Percentiles rank a stretch among this genome's conserved stretches.
Evolutionary conservation across 805 yeast genomes (phyloP).

Genomic region (Tetrapisispora phaffii): DNA sequence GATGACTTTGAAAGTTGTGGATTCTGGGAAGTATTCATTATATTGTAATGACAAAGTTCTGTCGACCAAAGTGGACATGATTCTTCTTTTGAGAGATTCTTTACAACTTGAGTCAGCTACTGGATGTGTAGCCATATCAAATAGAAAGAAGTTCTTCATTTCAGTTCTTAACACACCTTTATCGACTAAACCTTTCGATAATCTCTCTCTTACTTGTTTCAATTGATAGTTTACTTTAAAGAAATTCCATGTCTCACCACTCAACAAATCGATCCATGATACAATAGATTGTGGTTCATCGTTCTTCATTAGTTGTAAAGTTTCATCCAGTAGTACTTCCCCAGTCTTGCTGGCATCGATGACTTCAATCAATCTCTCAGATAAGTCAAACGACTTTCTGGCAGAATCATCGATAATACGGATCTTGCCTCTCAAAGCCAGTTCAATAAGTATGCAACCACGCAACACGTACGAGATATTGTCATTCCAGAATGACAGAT

Average conservation of each 20-base stretch:
- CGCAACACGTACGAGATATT: conserved; percentile 91
- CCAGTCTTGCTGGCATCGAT: conserved; percentile 83
- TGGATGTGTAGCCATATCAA: conserved; percentile 99
- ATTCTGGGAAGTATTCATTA: conserved; percentile 58
- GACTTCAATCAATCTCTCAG: conserved; percentile 82
- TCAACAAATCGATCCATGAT: conserved; percentile 86
- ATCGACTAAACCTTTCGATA: conserved; percentile 94
- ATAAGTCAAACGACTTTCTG: conserved; percentile 75
- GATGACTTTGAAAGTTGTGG: conserved; percentile 56
- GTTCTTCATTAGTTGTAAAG: conserved; percentile 77
- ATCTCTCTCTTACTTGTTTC: conserved; percentile 92
- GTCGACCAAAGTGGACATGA: conserved; percentile 57
- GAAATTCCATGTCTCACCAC: conserved; percentile 96
- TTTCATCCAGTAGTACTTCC: conserved; percentile 89
- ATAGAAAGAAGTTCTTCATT: conserved; percentile 83
- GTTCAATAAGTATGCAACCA: conserved; percentile 85
- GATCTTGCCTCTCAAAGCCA: conserved; percentile 85
- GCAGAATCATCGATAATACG: conserved; percentile 87
- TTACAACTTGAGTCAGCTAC: conserved; percentile 78
- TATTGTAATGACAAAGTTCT: conserved; percentile 55
- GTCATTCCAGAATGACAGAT: conserved; percentile 95
- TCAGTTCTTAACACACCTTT: conserved; percentile 95
- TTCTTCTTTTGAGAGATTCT: conserved; percentile 66
- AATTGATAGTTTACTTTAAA: conserved; percentile 90
- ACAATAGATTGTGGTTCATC: conserved; percentile 75